Evolutionary conservation across 768 basidiomycete species (phyloP), one percentile per base, ranked within the genome.

Genomic region (Tubosaeta sp.): DNA sequence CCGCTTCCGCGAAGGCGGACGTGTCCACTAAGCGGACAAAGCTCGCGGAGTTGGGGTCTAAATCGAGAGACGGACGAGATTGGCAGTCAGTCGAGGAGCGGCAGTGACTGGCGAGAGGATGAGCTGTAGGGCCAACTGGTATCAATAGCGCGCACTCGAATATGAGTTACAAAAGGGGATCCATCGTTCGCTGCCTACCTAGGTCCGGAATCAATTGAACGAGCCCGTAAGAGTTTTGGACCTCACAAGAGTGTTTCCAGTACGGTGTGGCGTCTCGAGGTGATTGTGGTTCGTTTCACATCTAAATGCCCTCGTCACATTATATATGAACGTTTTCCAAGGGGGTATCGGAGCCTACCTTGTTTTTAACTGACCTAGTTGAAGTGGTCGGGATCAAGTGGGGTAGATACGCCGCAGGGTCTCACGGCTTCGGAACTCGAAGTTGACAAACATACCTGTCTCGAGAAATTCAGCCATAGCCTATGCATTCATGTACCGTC

Each of bases 31-130:
- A 58, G 59, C 55, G 62, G 56, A 27, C 32, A 46, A 45, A 39
- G 59, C 64, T 67, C 67, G 67, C 67, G 67, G 67, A 68, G 67
- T 68, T 68, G 58, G 45, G 51, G 26, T 59, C 66, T 61, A 66
- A 66, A 68, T 66, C 53, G 65, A 64, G 65, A 60, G 62, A 39
- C 35, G 34, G 46, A 37, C 22, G 54, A 61, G 56, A 57, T 62
- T 48, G 55, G 46, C 35, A 29, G 34, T 10, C 12, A 17, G 53
- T 41, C 46, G 19, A 43, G 32, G 48, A 41, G 44, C 13, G 9
- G 35, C 5, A 22, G 33, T 29, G 29, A 45, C 43, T 50, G 27
- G 26, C 31, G 10, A 2, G 34, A 45, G 31, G 14, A 16, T 29
- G 50, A n/a, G 32, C 43, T 9, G 25, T 13, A 52, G 50, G 26